phyloP scores from a whole-genome alignment of 345 rosid species.

The Aquilaria yunnanensis region DNA sequence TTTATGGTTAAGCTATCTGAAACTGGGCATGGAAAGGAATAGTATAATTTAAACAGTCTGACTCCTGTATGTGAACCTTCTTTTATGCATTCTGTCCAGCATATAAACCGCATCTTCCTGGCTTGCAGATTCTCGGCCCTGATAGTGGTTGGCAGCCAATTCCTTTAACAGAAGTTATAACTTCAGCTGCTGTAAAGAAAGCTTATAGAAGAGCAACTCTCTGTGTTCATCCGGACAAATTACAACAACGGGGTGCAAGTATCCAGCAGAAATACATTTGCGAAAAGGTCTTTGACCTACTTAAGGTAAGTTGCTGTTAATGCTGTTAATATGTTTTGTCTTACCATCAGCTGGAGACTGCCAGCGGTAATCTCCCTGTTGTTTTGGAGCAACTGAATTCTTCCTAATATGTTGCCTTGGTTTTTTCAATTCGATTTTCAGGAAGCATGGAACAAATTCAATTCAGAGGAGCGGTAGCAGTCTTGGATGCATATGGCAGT shows the following conservation, averaged over 20 bases:
- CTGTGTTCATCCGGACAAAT: constrained; percentile 94
- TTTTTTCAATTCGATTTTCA: constrained; percentile 26
- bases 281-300: constrained; percentile 94
- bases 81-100: background rate
- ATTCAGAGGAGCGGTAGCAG: constrained; percentile 77
- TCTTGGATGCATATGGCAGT: too few relatives aligned
- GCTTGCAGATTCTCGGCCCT: constrained; percentile 75
- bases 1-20: background rate
- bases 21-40: background rate
- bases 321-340: background rate
- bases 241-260: constrained; percentile 91
- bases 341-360: too few relatives aligned
- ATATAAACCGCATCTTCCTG: constrained; percentile 8
- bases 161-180: constrained; percentile 91
- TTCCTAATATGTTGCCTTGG: background rate
- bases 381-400: too few relatives aligned
- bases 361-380: too few relatives aligned
- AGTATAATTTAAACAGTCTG: too few relatives aligned
- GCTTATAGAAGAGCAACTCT: constrained; percentile 99
- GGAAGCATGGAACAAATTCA: constrained; percentile 98
- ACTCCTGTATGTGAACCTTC: too few relatives aligned
- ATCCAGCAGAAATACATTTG: constrained; percentile 92
- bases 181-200: constrained; percentile 86
- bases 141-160: constrained; percentile 96
- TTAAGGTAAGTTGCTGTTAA: constrained; percentile 46